phyloP scores from a whole-genome alignment of 345 rosid species.

The Pistacia integerrima region DNA sequence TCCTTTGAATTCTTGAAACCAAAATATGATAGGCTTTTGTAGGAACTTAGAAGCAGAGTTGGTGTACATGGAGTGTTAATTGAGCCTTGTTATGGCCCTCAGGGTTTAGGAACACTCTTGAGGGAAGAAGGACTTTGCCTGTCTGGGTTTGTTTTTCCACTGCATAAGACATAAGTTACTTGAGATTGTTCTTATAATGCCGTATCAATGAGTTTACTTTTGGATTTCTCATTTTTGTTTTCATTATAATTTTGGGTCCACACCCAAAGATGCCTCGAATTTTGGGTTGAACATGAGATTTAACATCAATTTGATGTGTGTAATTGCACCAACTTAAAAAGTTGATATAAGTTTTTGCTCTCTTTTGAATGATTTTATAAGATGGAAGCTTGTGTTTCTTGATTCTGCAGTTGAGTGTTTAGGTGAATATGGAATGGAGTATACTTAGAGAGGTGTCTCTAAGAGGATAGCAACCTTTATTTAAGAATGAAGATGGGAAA shows the following conservation, averaged over 20 bases:
- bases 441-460: no score
- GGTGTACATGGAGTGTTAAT: conserved; percentile 22
- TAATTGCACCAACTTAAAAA: not conserved
- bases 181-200: conserved; percentile 22
- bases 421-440: no score
- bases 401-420: no score
- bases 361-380: no score
- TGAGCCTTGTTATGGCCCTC: not conserved
- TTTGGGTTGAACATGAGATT: not conserved
- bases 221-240: not conserved
- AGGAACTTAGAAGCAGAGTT: conserved; percentile 13
- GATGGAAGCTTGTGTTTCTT: no score
- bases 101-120: conserved; percentile 3
- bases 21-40: conserved; percentile 18
- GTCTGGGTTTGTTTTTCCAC: not conserved
- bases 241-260: not conserved
- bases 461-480: no score
- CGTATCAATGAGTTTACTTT: conserved; percentile 18
- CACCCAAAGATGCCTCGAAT: not conserved
- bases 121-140: not conserved
- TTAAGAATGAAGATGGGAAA: no score
- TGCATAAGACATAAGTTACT: not conserved
- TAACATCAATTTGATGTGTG: not conserved
- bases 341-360: no score
- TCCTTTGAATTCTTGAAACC: no score